Base-by-base conservation (phyloP, 164 flowering plant species). In the Berberis vulgaris region DNA sequence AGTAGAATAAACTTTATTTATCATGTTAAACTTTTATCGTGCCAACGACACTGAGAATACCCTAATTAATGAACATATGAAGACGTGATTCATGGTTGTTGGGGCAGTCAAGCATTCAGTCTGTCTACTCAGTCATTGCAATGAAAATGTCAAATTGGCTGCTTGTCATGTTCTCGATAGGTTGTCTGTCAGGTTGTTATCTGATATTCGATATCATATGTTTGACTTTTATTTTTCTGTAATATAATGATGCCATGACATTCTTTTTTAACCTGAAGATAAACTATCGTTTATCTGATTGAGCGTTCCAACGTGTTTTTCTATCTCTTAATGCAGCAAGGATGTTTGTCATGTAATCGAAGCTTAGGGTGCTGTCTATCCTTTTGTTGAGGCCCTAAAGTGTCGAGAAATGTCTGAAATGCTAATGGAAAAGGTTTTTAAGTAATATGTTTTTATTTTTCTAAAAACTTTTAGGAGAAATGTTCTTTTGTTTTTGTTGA, bases 61-160 rank as follows among this genome's bases (percentile, higher is more conserved):
- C 26, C 26, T 26, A 26, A 26, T 92, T 61, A 85, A 78, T 73
- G 96, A 89, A 63, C 80, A 82, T 65, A 85, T 88, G 88, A 80
- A 91, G 60, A 64, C 69, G 52, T 78, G 83, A 52, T 89, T 92
- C 69, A 88, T 73, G 73, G 91, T 88, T 71, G 96, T 97, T 70
- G 98, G 98, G 54, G 96, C 91, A 7, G 63, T 89, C 42, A 83
- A 76, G 73, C 79, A 62, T 81, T 75, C 89, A 47, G 78, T 83
- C 69, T 77, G 45, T 73, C 82, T 88, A 39, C 77, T 89, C 57
- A 68, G 64, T 64, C 77, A 80, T 72, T 67, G 59, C 1, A 75
- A 71, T 73, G 76, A 76, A 58, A 69, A 81, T 64, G 80, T 89
- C 57, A 78, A 64, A 74, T 73, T 73, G 60, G 78, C 89, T 69